These are phyloP conservation scores for Cylindrodendrum hubeiense DNA, from an alignment of 2,329 filamentous ascomycete genomes.

Conservation along the genomic window DNA sequence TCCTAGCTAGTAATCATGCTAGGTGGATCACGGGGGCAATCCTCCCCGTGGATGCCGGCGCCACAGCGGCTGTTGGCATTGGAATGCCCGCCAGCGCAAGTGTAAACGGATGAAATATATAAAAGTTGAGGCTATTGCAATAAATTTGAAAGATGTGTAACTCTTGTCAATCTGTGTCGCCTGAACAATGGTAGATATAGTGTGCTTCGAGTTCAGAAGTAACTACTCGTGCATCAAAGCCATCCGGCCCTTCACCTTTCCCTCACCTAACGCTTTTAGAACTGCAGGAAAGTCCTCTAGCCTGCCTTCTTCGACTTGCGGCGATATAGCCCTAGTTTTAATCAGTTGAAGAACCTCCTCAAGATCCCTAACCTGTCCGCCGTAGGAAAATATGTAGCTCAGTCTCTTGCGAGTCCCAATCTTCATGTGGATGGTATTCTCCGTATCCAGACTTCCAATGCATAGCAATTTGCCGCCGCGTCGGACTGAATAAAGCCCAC, in stretches of 20 bases:
- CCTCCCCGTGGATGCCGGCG: slow-evolving; percentile 57
- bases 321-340: slow-evolving; percentile 19
- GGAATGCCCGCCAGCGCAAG: slow-evolving; percentile 41
- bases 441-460: slow-evolving; percentile 53
- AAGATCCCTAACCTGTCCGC: slow-evolving; percentile 55
- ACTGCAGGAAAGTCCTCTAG: slow-evolving; percentile 29
- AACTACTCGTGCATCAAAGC: slow-evolving; percentile 24
- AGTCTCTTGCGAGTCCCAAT: slow-evolving; percentile 57
- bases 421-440: slow-evolving; percentile 59
- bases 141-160: slow-evolving; percentile 23
- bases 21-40: slow-evolving; percentile 58
- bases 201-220: neutral
- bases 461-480: slow-evolving; percentile 52
- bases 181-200: neutral
- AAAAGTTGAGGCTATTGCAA: neutral
- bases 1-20: slow-evolving; percentile 55
- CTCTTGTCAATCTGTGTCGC: no score
- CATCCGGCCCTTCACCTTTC: slow-evolving; percentile 22
- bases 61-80: slow-evolving; percentile 45
- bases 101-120: slow-evolving; percentile 37
- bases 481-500: slow-evolving; percentile 13
- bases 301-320: slow-evolving; percentile 29
- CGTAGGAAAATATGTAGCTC: slow-evolving; percentile 57
- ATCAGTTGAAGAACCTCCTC: slow-evolving; percentile 45
- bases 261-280: slow-evolving; percentile 13